These are phyloP conservation scores for Polytrichum commune DNA, from an alignment of 225 moss, liverwort and hornwort species.

Conservation along the genomic window DNA sequence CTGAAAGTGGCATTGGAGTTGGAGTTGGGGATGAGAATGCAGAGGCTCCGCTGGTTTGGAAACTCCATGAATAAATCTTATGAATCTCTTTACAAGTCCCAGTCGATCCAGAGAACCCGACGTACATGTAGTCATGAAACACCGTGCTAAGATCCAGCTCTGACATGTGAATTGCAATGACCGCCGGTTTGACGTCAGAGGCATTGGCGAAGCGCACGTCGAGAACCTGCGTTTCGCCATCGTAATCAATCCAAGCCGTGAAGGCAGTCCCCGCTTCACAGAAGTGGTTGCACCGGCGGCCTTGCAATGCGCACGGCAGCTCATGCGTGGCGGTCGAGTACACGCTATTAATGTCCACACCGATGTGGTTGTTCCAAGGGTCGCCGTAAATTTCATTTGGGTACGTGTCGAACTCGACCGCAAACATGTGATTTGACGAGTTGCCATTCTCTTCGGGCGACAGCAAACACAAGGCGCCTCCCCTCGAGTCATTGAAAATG, in stretches of 20 bases:
- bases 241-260: background rate
- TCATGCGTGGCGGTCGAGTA: background rate
- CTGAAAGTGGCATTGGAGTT: background rate
- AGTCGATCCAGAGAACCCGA: slow-evolving; percentile 2
- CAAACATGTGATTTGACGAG: slow-evolving; percentile 18
- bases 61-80: slow-evolving; percentile 3
- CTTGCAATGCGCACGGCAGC: too few species aligned
- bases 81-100: background rate
- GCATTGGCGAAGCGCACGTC: background rate
- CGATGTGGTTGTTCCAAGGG: background rate
- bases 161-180: background rate
- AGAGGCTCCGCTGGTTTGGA: background rate
- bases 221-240: background rate
- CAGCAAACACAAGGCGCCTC: slow-evolving; percentile 20
- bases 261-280: background rate
- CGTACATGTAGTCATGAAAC: slow-evolving; percentile 1
- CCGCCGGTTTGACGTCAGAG: background rate
- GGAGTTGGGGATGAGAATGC: background rate
- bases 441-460: slow-evolving; percentile 1
- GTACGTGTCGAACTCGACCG: background rate
- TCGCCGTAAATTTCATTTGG: background rate
- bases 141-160: background rate
- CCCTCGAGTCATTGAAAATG: background rate
- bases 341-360: background rate
- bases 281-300: background rate